phyloP scores from a whole-genome alignment of 148 eudicot species.

The Heliosperma pusillum region DNA sequence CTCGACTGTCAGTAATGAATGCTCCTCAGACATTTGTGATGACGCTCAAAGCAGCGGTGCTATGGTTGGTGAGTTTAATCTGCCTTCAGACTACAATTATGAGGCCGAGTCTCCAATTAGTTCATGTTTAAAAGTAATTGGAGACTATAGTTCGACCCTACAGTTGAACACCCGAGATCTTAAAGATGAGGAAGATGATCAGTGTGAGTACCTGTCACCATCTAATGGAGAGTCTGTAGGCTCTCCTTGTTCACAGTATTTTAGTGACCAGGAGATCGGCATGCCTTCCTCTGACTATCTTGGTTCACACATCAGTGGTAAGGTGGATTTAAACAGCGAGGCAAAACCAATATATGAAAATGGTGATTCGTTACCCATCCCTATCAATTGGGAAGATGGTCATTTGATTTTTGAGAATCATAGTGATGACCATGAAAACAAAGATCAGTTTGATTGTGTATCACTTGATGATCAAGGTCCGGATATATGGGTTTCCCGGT shows the following conservation, averaged over 20 bases:
- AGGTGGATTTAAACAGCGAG: slow-evolving; percentile 15
- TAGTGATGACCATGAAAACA: slow-evolving; percentile 18
- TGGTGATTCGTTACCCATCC: slow-evolving; percentile 22
- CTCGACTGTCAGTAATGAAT: slow-evolving; percentile 30
- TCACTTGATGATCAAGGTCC: slow-evolving; percentile 25
- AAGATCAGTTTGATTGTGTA: slow-evolving; percentile 25
- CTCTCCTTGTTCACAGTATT: slow-evolving; percentile 34
- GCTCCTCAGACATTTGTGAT: slow-evolving; percentile 44
- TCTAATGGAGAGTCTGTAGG: slow-evolving; percentile 25
- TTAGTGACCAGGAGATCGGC: slow-evolving; percentile 26
- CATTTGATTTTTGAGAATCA: slow-evolving; percentile 28
- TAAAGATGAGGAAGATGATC: slow-evolving; percentile 25
- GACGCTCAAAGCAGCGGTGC: slow-evolving; percentile 42
- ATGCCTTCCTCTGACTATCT: slow-evolving; percentile 23
- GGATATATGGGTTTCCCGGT: slow-evolving; percentile 22
- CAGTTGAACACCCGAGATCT: slow-evolving; percentile 15
- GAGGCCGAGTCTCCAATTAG: slow-evolving; percentile 24
- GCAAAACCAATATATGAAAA: slow-evolving; percentile 14
- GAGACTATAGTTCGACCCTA: slow-evolving; percentile 9
- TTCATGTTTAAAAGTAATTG: slow-evolving; percentile 25
- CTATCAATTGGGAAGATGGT: slow-evolving; percentile 30
- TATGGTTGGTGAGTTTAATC: slow-evolving; percentile 28
- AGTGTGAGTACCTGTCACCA: slow-evolving; percentile 27
- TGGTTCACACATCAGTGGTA: slow-evolving; percentile 26
- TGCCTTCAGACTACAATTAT: slow-evolving; percentile 27